Evolutionary conservation across 257 asterid species (phyloP), one percentile per base, ranked within the genome.

Genomic region (Anisodus tanguticus): DNA sequence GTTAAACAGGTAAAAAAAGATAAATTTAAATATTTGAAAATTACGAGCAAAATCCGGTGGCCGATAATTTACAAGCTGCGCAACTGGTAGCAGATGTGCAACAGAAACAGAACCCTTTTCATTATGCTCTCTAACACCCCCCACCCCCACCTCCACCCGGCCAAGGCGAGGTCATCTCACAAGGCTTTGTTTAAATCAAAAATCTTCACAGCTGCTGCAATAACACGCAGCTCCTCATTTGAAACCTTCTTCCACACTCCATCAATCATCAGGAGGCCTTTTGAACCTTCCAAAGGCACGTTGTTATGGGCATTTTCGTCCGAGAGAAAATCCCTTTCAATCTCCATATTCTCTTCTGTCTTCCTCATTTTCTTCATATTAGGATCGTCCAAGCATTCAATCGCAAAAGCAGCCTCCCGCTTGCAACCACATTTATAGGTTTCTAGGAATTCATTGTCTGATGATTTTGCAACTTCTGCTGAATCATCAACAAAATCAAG

Each of bases 241-340:
- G 82, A 88, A 66, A 93, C 92, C 88, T 87, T 88, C 85, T 47
- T 92, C 98, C 97, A 92, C 26, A 85, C 86, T 8, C 99, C 99
- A 60, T 79, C 93, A 43, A 95, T 92, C 92, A 94, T 81, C 89
- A 95, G 43, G 82, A 69, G 89, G 3, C 98, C 95, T 81, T 84
- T 85, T 13, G 83, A 31, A 87, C 88, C 90, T 84, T 86, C 88
- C 35, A 31, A 70, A 49, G 26, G 13, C 9, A 17, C n/a, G 39
- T 85, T 77, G 7, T 57, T 74, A 43, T 84, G 64, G 11, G 13
- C 67, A 54, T 53, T 53, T 31, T n/a, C 17, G 17, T 59, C 66
- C 66, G 11, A 59, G 22, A 17, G 11, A 6, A 17, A 16, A 59
- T 59, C 66, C 31, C 26, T n/a, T 8, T 54, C 51, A 54, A 26